Evolutionary conservation across 108 stramenopile genomes (phyloP), one percentile per base, ranked within the genome.

Genomic region (Pseudonitzschia pungens): DNA sequence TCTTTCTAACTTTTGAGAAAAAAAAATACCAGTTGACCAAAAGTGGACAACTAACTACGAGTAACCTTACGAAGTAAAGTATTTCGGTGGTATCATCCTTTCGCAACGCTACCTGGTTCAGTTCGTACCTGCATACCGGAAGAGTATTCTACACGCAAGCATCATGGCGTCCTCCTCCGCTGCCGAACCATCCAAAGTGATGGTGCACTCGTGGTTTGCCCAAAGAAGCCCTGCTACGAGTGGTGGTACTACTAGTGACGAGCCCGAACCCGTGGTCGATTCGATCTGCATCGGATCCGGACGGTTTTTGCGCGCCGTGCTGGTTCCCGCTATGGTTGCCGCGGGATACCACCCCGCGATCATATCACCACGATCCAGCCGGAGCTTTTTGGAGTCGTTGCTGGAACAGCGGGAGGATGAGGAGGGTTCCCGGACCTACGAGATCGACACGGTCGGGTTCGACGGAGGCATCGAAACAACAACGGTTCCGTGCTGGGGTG

Each of bases 281-380:
- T 84, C 80, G 27, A 41, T 95, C 27, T 92, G 91, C 77, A 48
- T 95, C 41, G 95, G 95, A 59, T 89, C 91, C 3, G 95, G 95
- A 40, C 86, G 95, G 0, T 96, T 96, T 72, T 82, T 96, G 36
- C 85, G 95, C 12, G 73, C 87, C 33, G 95, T 96, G 36, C 76
- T 94, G 64, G 89, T 96, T 32, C 95, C 95, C 11, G 80, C 90
- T 45, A 68, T 88, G 54, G 44, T 71, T 16, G 83, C 51, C 5
- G 54, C 75, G 18, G 73, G 65, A 15, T 33, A 50, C 33, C 71
- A 83, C 24, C 72, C 81, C 0, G 85, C 70, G 32, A 75, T 96
- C 33, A 79, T 96, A 75, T 91, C 94, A 78, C 84, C 92, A 36
- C 84, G 95, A 2, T 5, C 2, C 36, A 92, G 95, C 26, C 69